Evolutionary conservation across 495 filamentous ascomycete genomes (phyloP).

Genomic region (Margaritispora aquatica): DNA sequence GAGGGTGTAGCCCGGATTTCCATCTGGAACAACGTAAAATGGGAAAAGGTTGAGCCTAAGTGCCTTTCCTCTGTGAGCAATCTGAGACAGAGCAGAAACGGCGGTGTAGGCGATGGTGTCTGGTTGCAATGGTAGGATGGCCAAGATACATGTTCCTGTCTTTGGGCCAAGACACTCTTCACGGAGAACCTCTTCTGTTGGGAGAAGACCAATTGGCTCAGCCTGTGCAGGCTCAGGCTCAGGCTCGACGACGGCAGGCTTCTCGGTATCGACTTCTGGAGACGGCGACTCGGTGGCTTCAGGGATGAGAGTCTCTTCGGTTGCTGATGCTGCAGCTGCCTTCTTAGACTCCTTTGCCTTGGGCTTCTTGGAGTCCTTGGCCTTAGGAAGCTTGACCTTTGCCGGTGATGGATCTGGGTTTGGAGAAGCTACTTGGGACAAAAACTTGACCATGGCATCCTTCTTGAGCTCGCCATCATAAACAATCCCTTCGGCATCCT

Average conservation of each 20-base stretch:
- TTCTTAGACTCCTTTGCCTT: conserved; percentile 45
- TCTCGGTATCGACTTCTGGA: conserved; percentile 22
- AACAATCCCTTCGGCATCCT: conserved; percentile 55
- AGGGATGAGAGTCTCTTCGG: conserved; percentile 32
- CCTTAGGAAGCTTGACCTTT: conserved; percentile 44
- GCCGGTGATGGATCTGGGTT: conserved; percentile 64
- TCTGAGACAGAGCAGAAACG: conserved; percentile 60
- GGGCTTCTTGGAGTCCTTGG: conserved; percentile 27
- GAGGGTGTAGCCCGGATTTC: conserved; percentile 48
- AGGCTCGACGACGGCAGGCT: conserved; percentile 24
- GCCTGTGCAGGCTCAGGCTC: conserved; percentile 48
- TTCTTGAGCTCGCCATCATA: conserved; percentile 89
- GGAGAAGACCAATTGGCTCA: conserved; percentile 45
- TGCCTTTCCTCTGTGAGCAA: conserved; percentile 65
- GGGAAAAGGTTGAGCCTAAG: conserved; percentile 68
- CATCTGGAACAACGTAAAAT: conserved; percentile 65
- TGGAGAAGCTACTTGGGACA: conserved; percentile 68
- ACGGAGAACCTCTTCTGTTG: conserved; percentile 51
- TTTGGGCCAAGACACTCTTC: conserved; percentile 68
- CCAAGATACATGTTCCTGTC: conserved; percentile 80
- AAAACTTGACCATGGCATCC: conserved; percentile 71
- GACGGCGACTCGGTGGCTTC: conserved; percentile 35
- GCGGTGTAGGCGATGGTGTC: conserved; percentile 50
- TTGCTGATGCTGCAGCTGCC: conserved; percentile 24
- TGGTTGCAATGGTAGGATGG: conserved; percentile 55